Percentiles rank a stretch among this genome's conserved stretches.
Evolutionary conservation across 164 flowering plant genomes (phyloP).

Genomic region (Hamamelis virginiana): DNA sequence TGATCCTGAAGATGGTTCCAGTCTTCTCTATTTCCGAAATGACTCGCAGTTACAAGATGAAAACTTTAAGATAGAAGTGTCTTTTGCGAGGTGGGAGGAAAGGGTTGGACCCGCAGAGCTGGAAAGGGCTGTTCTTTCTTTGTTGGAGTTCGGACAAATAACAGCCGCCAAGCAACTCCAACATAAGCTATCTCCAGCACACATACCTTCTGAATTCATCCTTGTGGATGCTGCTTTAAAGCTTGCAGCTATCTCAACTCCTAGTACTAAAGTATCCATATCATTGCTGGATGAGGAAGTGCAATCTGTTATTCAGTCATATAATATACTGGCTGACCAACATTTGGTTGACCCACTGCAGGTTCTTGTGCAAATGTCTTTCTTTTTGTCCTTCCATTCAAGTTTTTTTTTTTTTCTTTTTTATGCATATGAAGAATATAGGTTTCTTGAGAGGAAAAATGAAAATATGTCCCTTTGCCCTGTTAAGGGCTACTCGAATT

Average conservation of each 20-base stretch:
- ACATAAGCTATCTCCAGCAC: constrained; percentile 77
- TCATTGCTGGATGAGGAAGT: constrained; percentile 65
- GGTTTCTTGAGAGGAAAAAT: background rate
- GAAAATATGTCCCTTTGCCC: background rate
- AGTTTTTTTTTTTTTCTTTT: background rate
- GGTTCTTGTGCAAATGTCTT: constrained; percentile 40
- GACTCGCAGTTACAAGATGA: constrained; percentile 60
- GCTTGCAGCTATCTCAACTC: constrained; percentile 70
- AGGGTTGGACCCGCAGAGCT: constrained; percentile 85
- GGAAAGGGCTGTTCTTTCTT: constrained; percentile 94
- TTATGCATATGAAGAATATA: background rate
- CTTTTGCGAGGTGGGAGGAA: constrained; percentile 93
- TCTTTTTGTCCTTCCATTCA: background rate
- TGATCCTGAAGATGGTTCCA: constrained; percentile 51
- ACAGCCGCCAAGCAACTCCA: constrained; percentile 97
- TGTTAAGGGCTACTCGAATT: background rate
- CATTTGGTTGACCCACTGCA: constrained; percentile 53
- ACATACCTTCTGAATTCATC: constrained; percentile 65
- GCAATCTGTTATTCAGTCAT: constrained; percentile 53
- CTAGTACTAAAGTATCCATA: constrained; percentile 36
- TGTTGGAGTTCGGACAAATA: constrained; percentile 94
- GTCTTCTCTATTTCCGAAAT: constrained; percentile 27
- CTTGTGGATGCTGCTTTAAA: constrained; percentile 82
- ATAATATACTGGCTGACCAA: constrained; percentile 36
- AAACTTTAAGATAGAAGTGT: constrained; percentile 49